Percentiles rank a stretch among this genome's conserved stretches.
Evolutionary conservation across 306 rosid species (phyloP).

Genomic region (Hippophae gyantsensis): DNA sequence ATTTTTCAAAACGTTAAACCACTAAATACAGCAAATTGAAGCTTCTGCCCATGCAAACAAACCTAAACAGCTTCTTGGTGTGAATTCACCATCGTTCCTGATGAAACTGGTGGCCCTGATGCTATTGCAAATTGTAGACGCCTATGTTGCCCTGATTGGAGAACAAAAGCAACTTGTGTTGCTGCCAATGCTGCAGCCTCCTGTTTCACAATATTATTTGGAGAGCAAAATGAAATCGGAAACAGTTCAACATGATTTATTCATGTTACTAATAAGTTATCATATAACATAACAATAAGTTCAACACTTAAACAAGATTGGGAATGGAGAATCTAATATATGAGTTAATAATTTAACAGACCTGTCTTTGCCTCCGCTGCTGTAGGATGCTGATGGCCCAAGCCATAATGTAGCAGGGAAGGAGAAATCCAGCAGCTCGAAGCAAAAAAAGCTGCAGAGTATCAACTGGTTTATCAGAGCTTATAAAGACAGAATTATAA

Average conservation of each 20-base stretch:
- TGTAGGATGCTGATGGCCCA: conserved; percentile 53
- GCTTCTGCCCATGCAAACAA: background rate
- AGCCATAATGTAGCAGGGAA: conserved; percentile 51
- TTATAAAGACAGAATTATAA: background rate
- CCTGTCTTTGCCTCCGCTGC: conserved; percentile 57
- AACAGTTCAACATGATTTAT: background rate
- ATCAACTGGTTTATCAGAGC: conserved; percentile 14
- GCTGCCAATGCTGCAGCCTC: conserved; percentile 35
- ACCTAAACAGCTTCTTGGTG: background rate
- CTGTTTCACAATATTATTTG: conserved; percentile 18
- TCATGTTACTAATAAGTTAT: background rate
- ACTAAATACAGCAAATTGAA: no score
- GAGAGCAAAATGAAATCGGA: background rate
- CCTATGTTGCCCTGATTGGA: conserved; percentile 31
- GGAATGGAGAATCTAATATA: background rate
- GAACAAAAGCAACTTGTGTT: conserved; percentile 38
- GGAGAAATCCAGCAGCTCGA: conserved; percentile 51
- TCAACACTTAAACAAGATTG: background rate
- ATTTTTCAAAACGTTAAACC: no score
- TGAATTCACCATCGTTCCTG: background rate
- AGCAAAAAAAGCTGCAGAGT: conserved; percentile 44
- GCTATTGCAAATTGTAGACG: conserved; percentile 34
- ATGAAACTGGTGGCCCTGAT: conserved; percentile 9
- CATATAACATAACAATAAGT: conserved; percentile 3
- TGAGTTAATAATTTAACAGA: conserved; percentile 17